A percentile compares a stretch with the other conserved stretches of the same genome.
Conservation (phyloP, 2,329 filamentous ascomycete species). For the Beauveria medogensis region DNA sequence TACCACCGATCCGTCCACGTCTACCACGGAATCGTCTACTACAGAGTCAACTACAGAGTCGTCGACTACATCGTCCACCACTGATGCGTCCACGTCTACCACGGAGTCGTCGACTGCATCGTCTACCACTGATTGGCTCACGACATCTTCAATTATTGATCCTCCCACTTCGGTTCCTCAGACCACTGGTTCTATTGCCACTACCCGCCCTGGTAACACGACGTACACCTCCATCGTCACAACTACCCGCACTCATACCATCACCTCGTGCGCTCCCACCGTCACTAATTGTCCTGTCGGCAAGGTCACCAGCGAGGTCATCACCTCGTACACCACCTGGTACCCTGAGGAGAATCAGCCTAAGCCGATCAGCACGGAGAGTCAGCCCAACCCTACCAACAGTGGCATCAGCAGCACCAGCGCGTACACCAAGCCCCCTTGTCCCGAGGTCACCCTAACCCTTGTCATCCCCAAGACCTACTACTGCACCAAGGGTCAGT, state of each 20-base stretch:
- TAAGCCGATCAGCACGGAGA: slow-evolving; percentile 4
- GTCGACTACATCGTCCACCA: too few relatives aligned
- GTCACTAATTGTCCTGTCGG: slow-evolving; percentile 41
- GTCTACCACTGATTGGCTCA: background rate
- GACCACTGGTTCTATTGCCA: background rate
- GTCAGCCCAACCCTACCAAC: background rate
- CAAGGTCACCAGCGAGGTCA: slow-evolving; percentile 25
- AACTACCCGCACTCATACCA: slow-evolving; percentile 38
- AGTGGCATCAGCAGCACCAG: slow-evolving; percentile 9
- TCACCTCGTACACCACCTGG: slow-evolving; percentile 28
- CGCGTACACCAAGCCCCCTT: slow-evolving; percentile 11
- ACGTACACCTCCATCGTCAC: slow-evolving; percentile 25
- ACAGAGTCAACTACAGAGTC: too few relatives aligned
- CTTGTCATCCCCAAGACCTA: slow-evolving; percentile 23
- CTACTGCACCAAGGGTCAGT: slow-evolving; percentile 20
- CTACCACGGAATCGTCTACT: too few relatives aligned
- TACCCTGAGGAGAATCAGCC: slow-evolving; percentile 23
- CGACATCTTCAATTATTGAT: too few relatives aligned
- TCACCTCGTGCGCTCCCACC: slow-evolving; percentile 45
- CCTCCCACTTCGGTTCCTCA: background rate
- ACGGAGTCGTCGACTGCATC: too few relatives aligned
- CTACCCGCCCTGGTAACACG: slow-evolving; percentile 10
- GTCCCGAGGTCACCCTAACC: slow-evolving; percentile 20
- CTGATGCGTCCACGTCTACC: too few relatives aligned
- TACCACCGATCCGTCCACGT: too few relatives aligned